Base-by-base conservation (phyloP, 495 filamentous ascomycete species). In the Neurospora sp. region DNA sequence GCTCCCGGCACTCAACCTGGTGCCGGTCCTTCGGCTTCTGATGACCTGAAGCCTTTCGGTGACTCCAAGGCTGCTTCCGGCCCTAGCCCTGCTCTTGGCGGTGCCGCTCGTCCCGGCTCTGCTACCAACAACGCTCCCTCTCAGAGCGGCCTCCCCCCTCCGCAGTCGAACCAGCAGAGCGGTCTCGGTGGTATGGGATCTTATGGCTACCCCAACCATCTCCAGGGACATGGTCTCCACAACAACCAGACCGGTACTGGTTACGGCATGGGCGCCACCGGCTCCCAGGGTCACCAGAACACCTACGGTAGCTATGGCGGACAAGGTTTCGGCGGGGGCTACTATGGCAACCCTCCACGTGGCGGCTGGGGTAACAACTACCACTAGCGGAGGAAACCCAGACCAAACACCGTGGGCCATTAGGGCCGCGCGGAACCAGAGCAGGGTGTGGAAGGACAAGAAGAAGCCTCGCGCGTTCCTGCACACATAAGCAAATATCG, bases 11-110 rank as follows among this genome's bases (percentile, higher is more conserved):
- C 86, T 10, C 89, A 88, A 74, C 79, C 83, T 31, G 86, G 85
- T 69, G 80, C 80, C 44, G 79, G 69, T 5, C 74, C 79, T 1
- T 78, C 82, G 5, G 81, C 76, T 1, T 89, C 90, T 70, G 93
- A 97, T 76, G 83, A 91, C 2, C 82, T 94, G 78, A 97, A 97
- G 85, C 88, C 89, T 20, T 91, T 91, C 44, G 91, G 92, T 39
- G 81, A 86, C 35, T 84, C 89, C 71, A 96, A 96, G 83, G 76
- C 81, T 77, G 83, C 89, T 41, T 86, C 87, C 53, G 93, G 93
- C 7, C 94, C 94, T 3, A 96, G 93, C 81, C 94, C 94, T 39
- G 93, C 93, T 8, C 88, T 97, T 38, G 90, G 89, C 39, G 91
- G 93, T 77, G 91, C 92, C 42, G 89, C 88, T 40, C 91, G 94